Evolutionary conservation across 805 yeast genomes (phyloP).

Genomic region (Starmerella vaccinii): DNA sequence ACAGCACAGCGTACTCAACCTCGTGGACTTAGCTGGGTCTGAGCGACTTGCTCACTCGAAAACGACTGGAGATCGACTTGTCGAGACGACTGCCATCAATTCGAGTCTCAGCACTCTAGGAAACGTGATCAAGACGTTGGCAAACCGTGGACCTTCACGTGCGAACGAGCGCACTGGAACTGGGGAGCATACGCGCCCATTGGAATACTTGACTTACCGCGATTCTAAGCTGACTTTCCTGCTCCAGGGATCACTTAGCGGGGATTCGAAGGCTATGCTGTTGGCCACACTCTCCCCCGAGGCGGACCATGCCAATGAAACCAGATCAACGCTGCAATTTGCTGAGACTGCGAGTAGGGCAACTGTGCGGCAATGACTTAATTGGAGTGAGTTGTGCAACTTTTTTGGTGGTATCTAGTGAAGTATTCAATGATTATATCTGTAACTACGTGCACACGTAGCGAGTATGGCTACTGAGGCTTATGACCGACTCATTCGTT

Average conservation of each 20-base stretch:
- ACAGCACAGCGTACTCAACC: slow-evolving; percentile 54
- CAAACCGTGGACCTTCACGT: slow-evolving; percentile 27
- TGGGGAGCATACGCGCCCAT: slow-evolving; percentile 15
- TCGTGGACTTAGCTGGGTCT: slow-evolving; percentile 90
- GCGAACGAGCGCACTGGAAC: slow-evolving; percentile 9
- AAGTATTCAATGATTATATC: no score
- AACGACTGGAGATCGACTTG: slow-evolving; percentile 66
- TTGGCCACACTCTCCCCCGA: slow-evolving; percentile 79
- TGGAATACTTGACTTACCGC: slow-evolving; percentile 53
- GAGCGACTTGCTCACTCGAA: slow-evolving; percentile 70
- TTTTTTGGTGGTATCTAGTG: no score
- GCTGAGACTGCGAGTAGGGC: slow-evolving; percentile 46
- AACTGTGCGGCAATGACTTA: not conserved
- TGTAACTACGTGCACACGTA: no score
- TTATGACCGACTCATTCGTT: no score
- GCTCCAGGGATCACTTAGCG: slow-evolving; percentile 72
- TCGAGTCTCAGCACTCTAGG: slow-evolving; percentile 80
- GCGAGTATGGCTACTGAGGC: no score
- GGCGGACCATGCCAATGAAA: slow-evolving; percentile 54
- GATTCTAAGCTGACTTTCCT: slow-evolving; percentile 71
- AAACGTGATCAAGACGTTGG: slow-evolving; percentile 72
- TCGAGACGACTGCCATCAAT: slow-evolving; percentile 83
- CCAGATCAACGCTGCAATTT: slow-evolving; percentile 75
- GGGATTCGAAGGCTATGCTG: slow-evolving; percentile 83
- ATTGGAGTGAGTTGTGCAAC: not conserved